A percentile compares a stretch with the other conserved stretches of the same genome.
Evolutionary conservation across 2,329 filamentous ascomycete genomes (phyloP).

Genomic region (Drechslerella dactyloides): DNA sequence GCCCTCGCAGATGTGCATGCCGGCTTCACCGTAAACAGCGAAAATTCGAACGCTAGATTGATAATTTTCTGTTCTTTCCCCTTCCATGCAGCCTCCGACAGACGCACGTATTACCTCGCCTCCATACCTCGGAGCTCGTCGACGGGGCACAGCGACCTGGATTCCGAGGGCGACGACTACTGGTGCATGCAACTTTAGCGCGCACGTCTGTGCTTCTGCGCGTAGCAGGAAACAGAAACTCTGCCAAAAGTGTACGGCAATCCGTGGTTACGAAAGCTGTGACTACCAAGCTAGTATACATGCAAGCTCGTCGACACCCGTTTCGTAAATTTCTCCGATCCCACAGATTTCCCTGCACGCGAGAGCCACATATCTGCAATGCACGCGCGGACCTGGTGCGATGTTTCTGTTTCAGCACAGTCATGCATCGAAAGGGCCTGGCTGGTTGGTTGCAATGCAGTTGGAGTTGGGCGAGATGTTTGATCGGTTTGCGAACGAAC

Average conservation of each 20-base stretch:
- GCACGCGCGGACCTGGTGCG: background rate
- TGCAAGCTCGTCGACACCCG: conserved; percentile 21
- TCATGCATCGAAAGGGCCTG: conserved; percentile 3
- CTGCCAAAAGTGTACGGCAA: conserved; percentile 2
- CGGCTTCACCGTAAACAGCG: background rate
- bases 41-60: background rate
- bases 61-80: background rate
- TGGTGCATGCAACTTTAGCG: background rate
- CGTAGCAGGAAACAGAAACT: background rate
- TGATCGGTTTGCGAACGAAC: background rate
- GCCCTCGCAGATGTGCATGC: conserved; percentile 14
- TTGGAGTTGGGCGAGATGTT: background rate
- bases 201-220: background rate
- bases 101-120: background rate
- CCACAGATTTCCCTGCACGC: conserved; percentile 29
- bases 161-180: background rate
- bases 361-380: conserved; percentile 7
- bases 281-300: conserved; percentile 6
- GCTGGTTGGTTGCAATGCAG: conserved; percentile 17
- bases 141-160: background rate
- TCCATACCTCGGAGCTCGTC: background rate
- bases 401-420: background rate
- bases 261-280: no score
- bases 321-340: conserved; percentile 39
- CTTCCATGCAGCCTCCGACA: background rate